Evolutionary conservation across 345 rosid genomes (phyloP).

Genomic region (Viola odorata): DNA sequence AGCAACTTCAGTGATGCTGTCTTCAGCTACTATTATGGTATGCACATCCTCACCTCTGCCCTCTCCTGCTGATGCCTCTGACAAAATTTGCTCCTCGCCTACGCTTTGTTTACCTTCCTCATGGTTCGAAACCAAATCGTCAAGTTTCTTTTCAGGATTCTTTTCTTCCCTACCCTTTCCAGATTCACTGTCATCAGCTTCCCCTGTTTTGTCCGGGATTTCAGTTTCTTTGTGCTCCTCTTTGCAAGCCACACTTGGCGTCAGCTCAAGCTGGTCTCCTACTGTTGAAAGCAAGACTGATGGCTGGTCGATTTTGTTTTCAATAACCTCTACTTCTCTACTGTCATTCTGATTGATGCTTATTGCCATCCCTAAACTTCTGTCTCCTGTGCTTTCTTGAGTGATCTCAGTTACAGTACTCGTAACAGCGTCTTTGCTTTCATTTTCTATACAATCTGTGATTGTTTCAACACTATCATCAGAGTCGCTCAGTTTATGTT

Average conservation of each 20-base stretch:
- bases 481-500: no score
- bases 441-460: slow-evolving; percentile 1
- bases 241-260: no score
- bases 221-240: neutral
- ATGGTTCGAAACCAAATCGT: neutral
- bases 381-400: neutral
- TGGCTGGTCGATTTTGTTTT: no score
- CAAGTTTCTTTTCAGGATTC: slow-evolving; percentile 6
- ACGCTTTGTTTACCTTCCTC: slow-evolving; percentile 5
- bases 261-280: no score
- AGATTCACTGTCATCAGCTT: neutral
- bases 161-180: slow-evolving; percentile 10
- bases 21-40: neutral
- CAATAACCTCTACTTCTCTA: no score
- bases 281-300: no score
- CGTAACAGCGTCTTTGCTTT: neutral
- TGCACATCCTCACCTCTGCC: slow-evolving; percentile 2
- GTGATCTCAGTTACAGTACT: neutral
- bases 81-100: neutral
- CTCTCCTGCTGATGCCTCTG: slow-evolving; percentile 8
- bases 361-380: no score
- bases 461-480: neutral
- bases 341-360: no score
- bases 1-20: slow-evolving; percentile 1
- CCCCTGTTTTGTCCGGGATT: slow-evolving; percentile 4